phyloP scores from a whole-genome alignment of 2,329 filamentous ascomycete species.

The Fusarium xylarioides region DNA sequence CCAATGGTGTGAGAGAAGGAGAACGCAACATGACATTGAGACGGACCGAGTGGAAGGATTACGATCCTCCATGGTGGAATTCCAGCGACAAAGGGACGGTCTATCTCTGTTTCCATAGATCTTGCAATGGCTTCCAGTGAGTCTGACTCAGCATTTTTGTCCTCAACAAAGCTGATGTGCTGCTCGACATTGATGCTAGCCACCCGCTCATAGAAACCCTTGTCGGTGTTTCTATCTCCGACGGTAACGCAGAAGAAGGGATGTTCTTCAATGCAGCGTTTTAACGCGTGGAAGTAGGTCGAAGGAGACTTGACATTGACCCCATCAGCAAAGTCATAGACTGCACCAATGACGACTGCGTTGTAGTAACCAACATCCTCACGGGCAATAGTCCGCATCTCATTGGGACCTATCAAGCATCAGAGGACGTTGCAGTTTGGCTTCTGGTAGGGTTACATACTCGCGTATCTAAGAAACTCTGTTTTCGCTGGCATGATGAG shows the following conservation, averaged over 20 bases:
- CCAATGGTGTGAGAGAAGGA: slow-evolving; percentile 39
- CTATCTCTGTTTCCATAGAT: slow-evolving; percentile 19
- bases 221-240: slow-evolving; percentile 31
- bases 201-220: slow-evolving; percentile 35
- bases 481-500: slow-evolving; percentile 17
- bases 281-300: slow-evolving; percentile 28
- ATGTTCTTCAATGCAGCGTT: slow-evolving; percentile 27
- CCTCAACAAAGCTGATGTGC: slow-evolving; percentile 26
- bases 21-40: slow-evolving; percentile 34
- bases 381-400: slow-evolving; percentile 35
- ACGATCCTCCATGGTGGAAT: slow-evolving; percentile 39
- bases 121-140: slow-evolving; percentile 10
- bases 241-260: slow-evolving; percentile 36
- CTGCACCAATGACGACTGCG: slow-evolving; percentile 35
- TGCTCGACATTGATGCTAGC: slow-evolving; percentile 23
- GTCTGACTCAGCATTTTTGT: neutral
- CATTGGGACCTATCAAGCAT: slow-evolving; percentile 30
- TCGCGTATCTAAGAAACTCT: slow-evolving; percentile 30
- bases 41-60: slow-evolving; percentile 12
- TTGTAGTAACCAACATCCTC: slow-evolving; percentile 37
- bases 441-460: neutral
- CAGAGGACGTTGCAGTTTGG: neutral
- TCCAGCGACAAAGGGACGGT: slow-evolving; percentile 22
- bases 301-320: slow-evolving; percentile 4
- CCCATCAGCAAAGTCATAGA: slow-evolving; percentile 21